Base-by-base conservation (phyloP, 176 grass and related monocot genomes). In the Aechmea fasciata region DNA sequence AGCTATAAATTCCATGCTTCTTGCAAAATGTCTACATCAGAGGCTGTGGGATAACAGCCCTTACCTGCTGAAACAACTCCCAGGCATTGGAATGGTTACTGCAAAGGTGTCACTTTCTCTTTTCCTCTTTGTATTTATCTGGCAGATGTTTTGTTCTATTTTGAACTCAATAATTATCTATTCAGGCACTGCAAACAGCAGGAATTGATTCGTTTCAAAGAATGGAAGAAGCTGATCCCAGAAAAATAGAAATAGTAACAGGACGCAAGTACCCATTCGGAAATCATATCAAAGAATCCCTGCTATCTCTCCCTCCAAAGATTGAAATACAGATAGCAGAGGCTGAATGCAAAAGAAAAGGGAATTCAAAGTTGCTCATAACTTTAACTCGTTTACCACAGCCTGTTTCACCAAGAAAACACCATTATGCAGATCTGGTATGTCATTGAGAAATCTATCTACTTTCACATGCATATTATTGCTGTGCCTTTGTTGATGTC, bases 81-180 rank as follows among this genome's bases (percentile, higher is more conserved):
- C 93, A 87, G 93, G 89, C 68, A 90, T 96, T 69, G 93, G 93
- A 85, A 87, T 90, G 81, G 78, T 96, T 57, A 97, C 93, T 76
- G 93, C 89, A 64, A 97, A 92, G 93, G 93, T 97, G 67, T 68
- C 6, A 59, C 18, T 13, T 61, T 47, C 24, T 28, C 48, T 54
- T 68, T 67, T 52, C 52, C 18, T 18, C 62, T 13, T 72, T 49
- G 5, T 74, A 59, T 79, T 29, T 57, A 14, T 73, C 72, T 29
- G 66, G 24, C 24, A 20, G 15, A 54, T 65, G 18, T 68, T 18
- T 68, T 15, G 13, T 59, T 15, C 7, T 59, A 59, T 41, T 41
- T 84, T 79, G 76, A 77, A 51, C 64, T 73, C 50, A 70, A 52
- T 65, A 63, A 52, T 79, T 82, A 50, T 48, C 73, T 67, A 80